Evolutionary conservation across 805 yeast species (phyloP), one percentile per base, ranked within the genome.

Genomic region (Candida adriatica): DNA sequence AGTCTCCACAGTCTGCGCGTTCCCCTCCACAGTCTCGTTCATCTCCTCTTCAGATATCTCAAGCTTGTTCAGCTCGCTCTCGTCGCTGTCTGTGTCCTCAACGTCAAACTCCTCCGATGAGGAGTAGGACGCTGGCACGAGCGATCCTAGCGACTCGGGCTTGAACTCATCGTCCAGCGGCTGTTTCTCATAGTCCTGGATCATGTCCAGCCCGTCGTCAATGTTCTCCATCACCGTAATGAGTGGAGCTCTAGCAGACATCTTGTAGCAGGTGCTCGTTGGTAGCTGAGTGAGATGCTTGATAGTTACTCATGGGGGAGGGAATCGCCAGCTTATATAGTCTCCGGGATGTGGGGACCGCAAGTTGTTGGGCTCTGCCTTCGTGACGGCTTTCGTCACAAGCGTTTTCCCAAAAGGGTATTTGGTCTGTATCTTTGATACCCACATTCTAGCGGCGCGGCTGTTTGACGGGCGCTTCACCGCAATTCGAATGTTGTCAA

Each of bases 91-190:
- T 8, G 34, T 18, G 13, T 50, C 55, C 13, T 41, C 50, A 3
- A 31, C 3, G n/a, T 44, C 48, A 6, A 41, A 31, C 11, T 48
- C 55, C 14, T 45, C 55, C 18, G 49, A 39, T 6, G 47, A 38
- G 3, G 51, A 42, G 31, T 43, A 47, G 7, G 44, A 21, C 18
- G 41, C 36, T 15, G 50, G 39, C 20, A 49, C 27, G 13, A 45
- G 31, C 16, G 35, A 37, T 18, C 46, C 31, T 16, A 46, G 29
- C 13, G 47, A 34, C 29, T 35, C 30, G 8, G 42, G 30, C 11
- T 38, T 35, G 24, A 31, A 36, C 22, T 27, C 33, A 16, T 22
- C n/a, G 19, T 26, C 36, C 25, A 37, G 13, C 15, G 30, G 27
- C 4, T 24, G 13, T 28, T 39, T 39, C 30, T 41, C 40, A 19